These are phyloP conservation scores for Leishmania martiniquensis DNA, from an alignment of 208 protist genomes.

Conservation along the genomic window DNA sequence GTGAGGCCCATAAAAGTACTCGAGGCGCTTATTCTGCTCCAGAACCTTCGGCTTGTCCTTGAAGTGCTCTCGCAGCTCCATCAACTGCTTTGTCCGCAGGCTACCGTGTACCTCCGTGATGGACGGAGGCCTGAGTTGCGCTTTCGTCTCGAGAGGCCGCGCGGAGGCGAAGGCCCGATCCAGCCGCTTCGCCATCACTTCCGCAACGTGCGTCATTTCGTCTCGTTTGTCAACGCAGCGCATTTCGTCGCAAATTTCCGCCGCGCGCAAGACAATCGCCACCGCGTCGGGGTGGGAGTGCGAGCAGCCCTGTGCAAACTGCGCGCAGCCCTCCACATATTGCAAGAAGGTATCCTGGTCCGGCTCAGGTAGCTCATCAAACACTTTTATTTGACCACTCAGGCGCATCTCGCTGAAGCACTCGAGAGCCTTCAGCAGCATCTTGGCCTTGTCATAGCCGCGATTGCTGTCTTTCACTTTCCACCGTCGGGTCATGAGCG, in stretches of 20 bases:
- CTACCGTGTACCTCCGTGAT: slow-evolving; percentile 39
- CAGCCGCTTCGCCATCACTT: slow-evolving; percentile 68
- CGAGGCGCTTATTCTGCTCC: slow-evolving; percentile 32
- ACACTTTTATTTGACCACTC: slow-evolving; percentile 56
- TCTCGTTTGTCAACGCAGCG: slow-evolving; percentile 82
- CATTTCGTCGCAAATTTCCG: slow-evolving; percentile 91
- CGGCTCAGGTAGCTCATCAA: slow-evolving; percentile 64
- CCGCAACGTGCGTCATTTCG: slow-evolving; percentile 82
- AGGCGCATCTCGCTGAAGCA: slow-evolving; percentile 91
- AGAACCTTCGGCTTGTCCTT: slow-evolving; percentile 50
- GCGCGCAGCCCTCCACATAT: slow-evolving; percentile 77
- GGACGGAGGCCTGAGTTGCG: slow-evolving; percentile 39
- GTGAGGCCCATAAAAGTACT: slow-evolving; percentile 59
- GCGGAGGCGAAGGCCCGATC: slow-evolving; percentile 77
- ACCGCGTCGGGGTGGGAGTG: slow-evolving; percentile 88
- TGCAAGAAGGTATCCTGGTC: slow-evolving; percentile 91
- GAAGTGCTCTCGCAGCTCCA: slow-evolving; percentile 59
- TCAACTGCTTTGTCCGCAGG: slow-evolving; percentile 34
- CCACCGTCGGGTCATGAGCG: slow-evolving; percentile 75
- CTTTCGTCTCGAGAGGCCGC: slow-evolving; percentile 51
- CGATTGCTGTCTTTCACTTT: slow-evolving; percentile 82
- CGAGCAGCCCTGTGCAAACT: slow-evolving; percentile 75
- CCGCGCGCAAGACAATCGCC: slow-evolving; percentile 71
- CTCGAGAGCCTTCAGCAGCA: slow-evolving; percentile 82
- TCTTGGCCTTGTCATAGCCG: slow-evolving; percentile 88